phyloP scores from a whole-genome alignment of 2,329 filamentous ascomycete species.

The Neofusicoccum sp. region DNA sequence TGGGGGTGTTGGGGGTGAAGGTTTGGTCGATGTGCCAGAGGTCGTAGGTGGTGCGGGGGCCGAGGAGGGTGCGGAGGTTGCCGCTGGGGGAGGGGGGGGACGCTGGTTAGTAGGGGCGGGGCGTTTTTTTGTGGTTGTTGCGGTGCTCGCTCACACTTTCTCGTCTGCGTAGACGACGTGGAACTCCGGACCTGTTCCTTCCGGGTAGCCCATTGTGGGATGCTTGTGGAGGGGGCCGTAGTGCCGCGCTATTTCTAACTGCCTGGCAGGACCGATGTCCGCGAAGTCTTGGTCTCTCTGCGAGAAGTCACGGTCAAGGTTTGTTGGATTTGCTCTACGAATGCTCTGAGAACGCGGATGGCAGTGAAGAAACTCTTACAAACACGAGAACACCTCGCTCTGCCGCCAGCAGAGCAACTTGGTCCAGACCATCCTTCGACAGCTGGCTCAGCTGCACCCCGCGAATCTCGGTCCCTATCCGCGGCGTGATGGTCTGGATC shows the following conservation, averaged over 20 bases:
- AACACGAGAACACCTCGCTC: slow-evolving; percentile 50
- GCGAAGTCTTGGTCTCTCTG: slow-evolving; percentile 47
- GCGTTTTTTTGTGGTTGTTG: neutral
- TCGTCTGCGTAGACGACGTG: slow-evolving; percentile 14
- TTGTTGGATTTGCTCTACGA: too few relatives aligned
- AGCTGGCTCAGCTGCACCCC: slow-evolving; percentile 50
- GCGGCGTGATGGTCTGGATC: slow-evolving; percentile 25
- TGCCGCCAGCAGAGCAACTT: slow-evolving; percentile 45
- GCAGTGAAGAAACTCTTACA: slow-evolving; percentile 25
- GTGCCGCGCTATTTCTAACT: slow-evolving; percentile 45
- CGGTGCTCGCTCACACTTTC: neutral
- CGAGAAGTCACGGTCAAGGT: neutral
- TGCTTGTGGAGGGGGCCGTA: slow-evolving; percentile 33
- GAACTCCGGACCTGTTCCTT: neutral
- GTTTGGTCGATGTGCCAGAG: slow-evolving; percentile 15
- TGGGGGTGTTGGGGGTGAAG: slow-evolving; percentile 1
- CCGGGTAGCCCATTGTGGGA: slow-evolving; percentile 7
- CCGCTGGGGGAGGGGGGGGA: neutral
- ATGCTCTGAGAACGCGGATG: too few relatives aligned
- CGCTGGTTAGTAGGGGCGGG: neutral
- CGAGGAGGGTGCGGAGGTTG: slow-evolving; percentile 10
- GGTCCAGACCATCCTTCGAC: slow-evolving; percentile 48
- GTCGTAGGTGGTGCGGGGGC: neutral
- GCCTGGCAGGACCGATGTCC: slow-evolving; percentile 42
- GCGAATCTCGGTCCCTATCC: slow-evolving; percentile 35